These are phyloP conservation scores for Wickerhamomyces tratensis DNA, from an alignment of 805 yeast species.

Conservation along the genomic window DNA sequence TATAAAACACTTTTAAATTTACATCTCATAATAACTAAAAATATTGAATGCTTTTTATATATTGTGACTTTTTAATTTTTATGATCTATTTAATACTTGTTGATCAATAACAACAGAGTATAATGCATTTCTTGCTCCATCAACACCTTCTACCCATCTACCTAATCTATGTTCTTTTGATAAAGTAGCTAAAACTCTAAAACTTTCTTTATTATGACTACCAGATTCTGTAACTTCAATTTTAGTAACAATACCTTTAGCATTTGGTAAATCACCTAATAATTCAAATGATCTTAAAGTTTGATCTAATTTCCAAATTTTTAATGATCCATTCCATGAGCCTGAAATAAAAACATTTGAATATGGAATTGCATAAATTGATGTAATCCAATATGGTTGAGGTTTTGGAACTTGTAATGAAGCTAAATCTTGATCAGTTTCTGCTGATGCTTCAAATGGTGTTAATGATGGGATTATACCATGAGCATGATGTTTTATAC, in stretches of 20 bases:
- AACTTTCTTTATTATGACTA: slow-evolving; percentile 38
- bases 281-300: slow-evolving; percentile 51
- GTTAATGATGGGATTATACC: slow-evolving; percentile 48
- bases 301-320: slow-evolving; percentile 68
- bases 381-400: slow-evolving; percentile 81
- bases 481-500: slow-evolving; percentile 62
- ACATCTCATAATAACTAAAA: too few species aligned
- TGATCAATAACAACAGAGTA: slow-evolving; percentile 41
- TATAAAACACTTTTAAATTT: too few species aligned
- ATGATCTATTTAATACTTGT: slow-evolving; percentile 16
- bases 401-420: slow-evolving; percentile 51
- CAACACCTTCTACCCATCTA: slow-evolving; percentile 62
- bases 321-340: slow-evolving; percentile 73
- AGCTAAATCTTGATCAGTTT: slow-evolving; percentile 25
- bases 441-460: slow-evolving; percentile 48
- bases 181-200: slow-evolving; percentile 54
- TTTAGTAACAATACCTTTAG: slow-evolving; percentile 61
- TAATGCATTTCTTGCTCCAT: slow-evolving; percentile 68
- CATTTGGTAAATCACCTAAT: slow-evolving; percentile 46
- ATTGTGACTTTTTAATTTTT: background rate
- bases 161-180: slow-evolving; percentile 86
- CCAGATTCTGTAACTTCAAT: slow-evolving; percentile 49
- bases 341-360: slow-evolving; percentile 81
- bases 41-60: too few species aligned
- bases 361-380: slow-evolving; percentile 74